Evolutionary conservation across 2,329 filamentous ascomycete species (phyloP), one percentile per base, ranked within the genome.

Genomic region (Dothideomycetes sp.): DNA sequence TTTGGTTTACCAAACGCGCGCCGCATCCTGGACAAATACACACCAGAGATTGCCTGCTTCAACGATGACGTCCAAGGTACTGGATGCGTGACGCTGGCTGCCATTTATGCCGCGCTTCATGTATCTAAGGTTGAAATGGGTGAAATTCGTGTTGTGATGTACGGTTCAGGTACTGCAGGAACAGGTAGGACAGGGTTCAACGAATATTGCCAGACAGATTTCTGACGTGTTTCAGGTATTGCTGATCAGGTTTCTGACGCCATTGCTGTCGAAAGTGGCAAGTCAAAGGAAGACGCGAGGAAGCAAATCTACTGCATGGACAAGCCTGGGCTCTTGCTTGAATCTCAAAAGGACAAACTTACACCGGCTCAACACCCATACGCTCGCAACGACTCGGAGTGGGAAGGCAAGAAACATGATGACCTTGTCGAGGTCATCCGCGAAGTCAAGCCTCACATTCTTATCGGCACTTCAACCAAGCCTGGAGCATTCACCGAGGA

Each of bases 1-100:
- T 93, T 94, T 63, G 86, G 85, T 1, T 63, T 93, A 1, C 60
- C 61, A 1, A 94, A 94, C 53, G 83, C 84, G 0, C 71, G 82
- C 20, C 74, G 83, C 3, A 74, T 94, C 2, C 68, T 94, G 1
- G 83, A 94, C 45, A 73, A 70, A 24, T 94, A 91, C 52, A 74
- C 80, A 1, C 70, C 79, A 0, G 55, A 82, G 35, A 80, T 89
- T 6, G 71, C 86, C 0, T 93, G 85, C 58, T 94, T 94, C 69
- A 94, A 94, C 53, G 87, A 94, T 44, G 86, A 94, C 57, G 79
- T 94, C 0, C 86, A 94, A 59, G 87, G 86, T 1, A 94, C 87
- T 0, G 87, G 86, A 0, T 89, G 84, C 45, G 85, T 94, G 1
- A 89, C 87, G 0, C 71, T 94, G 0, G 86, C 86, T 0, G 86